These are phyloP conservation scores for Parietichytrium sp. DNA, from an alignment of 108 stramenopile species.

Conservation along the genomic window DNA sequence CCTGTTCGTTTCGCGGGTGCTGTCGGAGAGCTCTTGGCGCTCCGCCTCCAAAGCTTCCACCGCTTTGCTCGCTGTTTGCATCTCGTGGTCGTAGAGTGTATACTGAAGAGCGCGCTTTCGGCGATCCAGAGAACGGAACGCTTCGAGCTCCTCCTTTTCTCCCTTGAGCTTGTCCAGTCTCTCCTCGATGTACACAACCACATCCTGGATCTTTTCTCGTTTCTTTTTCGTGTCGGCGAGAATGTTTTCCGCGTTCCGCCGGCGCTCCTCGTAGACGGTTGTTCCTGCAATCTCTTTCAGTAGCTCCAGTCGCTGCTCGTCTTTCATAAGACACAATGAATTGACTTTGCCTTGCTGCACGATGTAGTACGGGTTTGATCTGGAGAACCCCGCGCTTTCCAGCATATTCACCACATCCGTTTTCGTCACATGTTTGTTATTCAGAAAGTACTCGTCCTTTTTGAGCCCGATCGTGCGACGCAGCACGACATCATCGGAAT, in stretches of 20 bases:
- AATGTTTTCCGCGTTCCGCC: slow-evolving; percentile 80
- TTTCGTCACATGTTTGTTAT: slow-evolving; percentile 82
- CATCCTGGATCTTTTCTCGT: slow-evolving; percentile 84
- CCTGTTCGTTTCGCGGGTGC: slow-evolving; percentile 42
- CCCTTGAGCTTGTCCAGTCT: slow-evolving; percentile 83
- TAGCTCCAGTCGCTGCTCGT: slow-evolving; percentile 81
- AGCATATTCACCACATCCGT: slow-evolving; percentile 84
- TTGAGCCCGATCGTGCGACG: slow-evolving; percentile 94
- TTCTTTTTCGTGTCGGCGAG: slow-evolving; percentile 84
- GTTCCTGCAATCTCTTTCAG: slow-evolving; percentile 95
- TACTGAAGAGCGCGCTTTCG: slow-evolving; percentile 88
- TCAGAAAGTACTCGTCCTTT: slow-evolving; percentile 99
- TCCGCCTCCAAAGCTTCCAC: slow-evolving; percentile 77
- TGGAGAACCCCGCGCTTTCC: slow-evolving; percentile 95
- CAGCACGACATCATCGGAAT: slow-evolving; percentile 77
- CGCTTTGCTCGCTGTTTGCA: slow-evolving; percentile 59
- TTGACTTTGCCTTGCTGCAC: slow-evolving; percentile 99
- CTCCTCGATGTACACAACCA: slow-evolving; percentile 78
- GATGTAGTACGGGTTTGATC: slow-evolving; percentile 98
- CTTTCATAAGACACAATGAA: slow-evolving; percentile 88
- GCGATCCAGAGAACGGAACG: slow-evolving; percentile 84
- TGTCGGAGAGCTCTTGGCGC: slow-evolving; percentile 65
- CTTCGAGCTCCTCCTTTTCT: slow-evolving; percentile 92
- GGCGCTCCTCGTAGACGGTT: slow-evolving; percentile 95
- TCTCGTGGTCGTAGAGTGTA: slow-evolving; percentile 91